Base-by-base conservation (phyloP, 805 yeast species). In the Candida tibetensis region DNA sequence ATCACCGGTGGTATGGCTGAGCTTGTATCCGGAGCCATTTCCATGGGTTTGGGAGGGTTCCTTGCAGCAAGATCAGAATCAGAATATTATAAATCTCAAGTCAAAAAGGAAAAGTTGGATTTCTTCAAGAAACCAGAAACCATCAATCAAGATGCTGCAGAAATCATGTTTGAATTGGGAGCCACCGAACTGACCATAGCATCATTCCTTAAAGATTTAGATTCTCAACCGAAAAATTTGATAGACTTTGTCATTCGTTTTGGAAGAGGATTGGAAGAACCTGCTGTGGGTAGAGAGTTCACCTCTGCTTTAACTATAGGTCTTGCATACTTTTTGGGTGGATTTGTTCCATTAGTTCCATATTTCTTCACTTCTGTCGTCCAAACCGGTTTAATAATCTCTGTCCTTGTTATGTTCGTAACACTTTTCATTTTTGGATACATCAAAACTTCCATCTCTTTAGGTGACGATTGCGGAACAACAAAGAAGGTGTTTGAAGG, bases 1-100 rank as follows among this genome's bases (percentile, higher is more conserved):
- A 89, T 91, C 44, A 89, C 98, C 18, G 99, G 98, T 72, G 99
- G 98, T 17, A 78, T 91, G 76, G 98, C 98, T 7, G 99, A 91
- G 69, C 77, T 91, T 49, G 95, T 91, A 3, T 85, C 96, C 4
- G 99, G 99, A 34, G 95, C 98, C 31, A 90, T 91, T 37, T 85
- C 95, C 19, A 91, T 91, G 99, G 98, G 99, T 6, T 77, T 91
- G 39, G 99, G 99, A 41, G 99, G 99, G 21, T 91, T 78, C 61
- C 71, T 91, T 40, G 99, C 98, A 21, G 99, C 99, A 30, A 84
- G 83, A 60, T 80, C 90, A 10, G 99, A 91, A 66, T 66, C 73
- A 17, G 91, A 85, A 57, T 85, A 79, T 60, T 85, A 83, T 59
- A 69, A 72, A 36, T 74, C 82, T 15, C 87, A 83, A 58, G 90